These are phyloP conservation scores for Coniferiporia sulphurascens DNA, from an alignment of 1,284 basidiomycete genomes.

Conservation along the genomic window DNA sequence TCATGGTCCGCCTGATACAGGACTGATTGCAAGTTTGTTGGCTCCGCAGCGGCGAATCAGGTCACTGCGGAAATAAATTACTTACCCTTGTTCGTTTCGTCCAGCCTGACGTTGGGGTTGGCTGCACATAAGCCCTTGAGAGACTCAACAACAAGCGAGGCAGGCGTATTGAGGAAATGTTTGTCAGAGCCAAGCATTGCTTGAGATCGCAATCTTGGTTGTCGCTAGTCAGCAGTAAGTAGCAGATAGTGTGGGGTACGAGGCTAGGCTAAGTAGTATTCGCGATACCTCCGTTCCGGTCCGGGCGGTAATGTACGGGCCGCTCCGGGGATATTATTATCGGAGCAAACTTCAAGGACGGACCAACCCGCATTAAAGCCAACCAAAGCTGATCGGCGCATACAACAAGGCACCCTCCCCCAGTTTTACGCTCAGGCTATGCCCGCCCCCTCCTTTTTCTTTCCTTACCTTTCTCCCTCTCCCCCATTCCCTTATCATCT, in stretches of 20 bases:
- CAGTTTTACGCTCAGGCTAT: too few species aligned
- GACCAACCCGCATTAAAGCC: too few species aligned
- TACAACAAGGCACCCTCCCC: too few species aligned
- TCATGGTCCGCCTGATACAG: conserved; percentile 55
- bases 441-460: too few species aligned
- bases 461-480: too few species aligned
- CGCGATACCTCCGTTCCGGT: too few species aligned
- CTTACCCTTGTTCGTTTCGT: conserved; percentile 60
- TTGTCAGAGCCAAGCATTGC: conserved; percentile 40
- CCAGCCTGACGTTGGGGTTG: conserved; percentile 69
- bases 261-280: too few species aligned
- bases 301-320: too few species aligned
- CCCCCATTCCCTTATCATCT: too few species aligned
- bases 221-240: background rate
- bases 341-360: too few species aligned
- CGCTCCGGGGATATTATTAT: too few species aligned
- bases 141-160: conserved; percentile 71
- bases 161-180: conserved; percentile 70
- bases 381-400: too few species aligned
- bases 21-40: conserved; percentile 37
- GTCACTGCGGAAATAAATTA: background rate
- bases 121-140: conserved; percentile 66
- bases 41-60: background rate
- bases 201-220: background rate
- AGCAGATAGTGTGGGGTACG: background rate